Evolutionary conservation across 2,329 filamentous ascomycete genomes (phyloP).

Genomic region (Ceratocystis huliohia): DNA sequence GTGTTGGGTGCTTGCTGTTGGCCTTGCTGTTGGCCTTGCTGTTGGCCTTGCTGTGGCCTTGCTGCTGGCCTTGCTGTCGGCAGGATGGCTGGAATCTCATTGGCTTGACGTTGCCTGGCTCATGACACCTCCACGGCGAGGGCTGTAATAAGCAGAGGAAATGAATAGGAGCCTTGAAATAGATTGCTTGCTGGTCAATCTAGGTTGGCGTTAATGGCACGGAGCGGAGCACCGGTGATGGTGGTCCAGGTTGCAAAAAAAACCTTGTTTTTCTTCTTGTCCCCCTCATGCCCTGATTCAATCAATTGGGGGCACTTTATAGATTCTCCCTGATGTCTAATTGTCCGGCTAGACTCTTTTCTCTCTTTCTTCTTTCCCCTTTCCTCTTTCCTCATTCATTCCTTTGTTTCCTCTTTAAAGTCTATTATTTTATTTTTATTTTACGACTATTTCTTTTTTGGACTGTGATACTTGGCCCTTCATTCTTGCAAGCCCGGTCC

Average conservation of each 20-base stretch:
- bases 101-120: not conserved
- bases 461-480: constrained; percentile 2
- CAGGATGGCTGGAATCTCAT: not conserved
- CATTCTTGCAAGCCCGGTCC: not conserved
- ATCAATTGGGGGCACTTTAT: not conserved
- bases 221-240: not conserved
- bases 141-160: not conserved
- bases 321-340: not conserved
- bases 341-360: not conserved
- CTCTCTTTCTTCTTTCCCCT: not conserved
- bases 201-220: not conserved
- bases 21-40: not conserved
- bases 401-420: not conserved
- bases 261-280: not conserved
- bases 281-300: too few species aligned
- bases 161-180: constrained; percentile 5
- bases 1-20: not conserved
- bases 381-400: too few species aligned
- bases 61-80: not conserved
- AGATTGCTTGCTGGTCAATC: not conserved
- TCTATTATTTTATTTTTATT: constrained; percentile 12
- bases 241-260: not conserved
- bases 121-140: not conserved
- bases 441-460: not conserved
- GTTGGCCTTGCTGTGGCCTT: not conserved